Base-by-base conservation (phyloP, 2,329 filamentous ascomycete genomes). In the Penicillium griseofulvum region DNA sequence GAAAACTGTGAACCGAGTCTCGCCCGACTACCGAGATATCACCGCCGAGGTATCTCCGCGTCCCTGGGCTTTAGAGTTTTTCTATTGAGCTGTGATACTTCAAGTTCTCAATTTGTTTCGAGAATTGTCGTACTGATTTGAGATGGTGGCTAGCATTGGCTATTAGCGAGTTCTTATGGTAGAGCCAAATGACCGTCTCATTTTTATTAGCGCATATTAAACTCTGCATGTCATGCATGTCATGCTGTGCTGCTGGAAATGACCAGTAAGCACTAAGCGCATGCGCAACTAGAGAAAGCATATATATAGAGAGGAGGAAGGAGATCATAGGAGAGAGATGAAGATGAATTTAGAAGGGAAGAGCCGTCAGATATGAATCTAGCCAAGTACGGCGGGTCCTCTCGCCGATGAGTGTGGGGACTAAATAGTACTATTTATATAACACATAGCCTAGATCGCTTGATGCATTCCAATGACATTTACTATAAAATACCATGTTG, bases 1-100 rank as follows among this genome's bases (percentile, higher is more conserved):
- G 31, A 53, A 53, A 53, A 42, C 7, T 48, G 17, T 54, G 22
- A 26, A 31, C 51, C 51, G 51, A 53, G 12, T n/a, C 29, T 42
- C 16, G 11, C 11, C 51, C 51, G 50, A 49, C 2, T 4, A 31
- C 50, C 50, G 51, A 54, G 26, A 22, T 42, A 53, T 37, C 1
- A n/a, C 51, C 51, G 44, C 44, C 51, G 44, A 49, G 22, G 3
- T 29, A 49, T 53, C 31, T 36, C 36, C 51, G 44, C 10, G 10
- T 34, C n/a, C 28, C 6, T 42, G 10, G 22, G 31, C n/a, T 26
- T 26, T 36, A 24, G 31, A 10, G 12, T 46, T 17, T 46, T 24
- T 2, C 16, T 36, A 26, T 26, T 33, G 17, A 22, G 8, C 4
- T 26, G 22, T 22, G 12, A 16, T 10, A 22, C 14, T 31, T 33